A percentile compares a stretch with the other conserved stretches of the same genome.
phyloP scores from a whole-genome alignment of 1,284 basidiomycete genomes.

The Malassezia psittaci region DNA sequence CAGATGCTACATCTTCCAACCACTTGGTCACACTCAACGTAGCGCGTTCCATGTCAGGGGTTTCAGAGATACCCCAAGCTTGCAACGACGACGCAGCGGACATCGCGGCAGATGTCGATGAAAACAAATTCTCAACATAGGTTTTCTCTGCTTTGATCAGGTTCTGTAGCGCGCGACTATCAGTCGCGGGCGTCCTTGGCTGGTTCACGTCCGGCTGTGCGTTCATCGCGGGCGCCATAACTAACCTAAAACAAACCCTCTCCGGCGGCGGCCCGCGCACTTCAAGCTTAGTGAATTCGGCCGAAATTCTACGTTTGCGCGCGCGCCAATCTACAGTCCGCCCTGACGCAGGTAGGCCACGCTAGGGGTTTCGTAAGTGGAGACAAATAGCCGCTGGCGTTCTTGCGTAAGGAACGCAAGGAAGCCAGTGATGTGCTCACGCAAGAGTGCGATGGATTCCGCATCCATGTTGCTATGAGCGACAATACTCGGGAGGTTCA shows the following conservation, averaged over 20 bases:
- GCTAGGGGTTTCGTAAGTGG: constrained; percentile 63
- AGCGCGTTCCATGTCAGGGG: constrained; percentile 43
- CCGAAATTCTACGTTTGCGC: background rate
- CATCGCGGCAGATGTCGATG: constrained; percentile 22
- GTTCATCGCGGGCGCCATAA: constrained; percentile 11
- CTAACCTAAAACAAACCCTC: background rate
- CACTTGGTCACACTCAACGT: constrained; percentile 45
- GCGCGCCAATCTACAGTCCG: constrained; percentile 1
- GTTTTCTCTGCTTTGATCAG: constrained; percentile 49
- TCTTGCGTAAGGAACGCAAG: constrained; percentile 66
- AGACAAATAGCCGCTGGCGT: constrained; percentile 59
- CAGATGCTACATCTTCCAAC: constrained; percentile 42
- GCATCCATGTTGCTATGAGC: constrained; percentile 80
- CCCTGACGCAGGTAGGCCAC: constrained; percentile 62
- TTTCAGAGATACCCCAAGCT: constrained; percentile 49
- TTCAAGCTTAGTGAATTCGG: constrained; percentile 5
- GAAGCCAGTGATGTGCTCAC: constrained; percentile 82
- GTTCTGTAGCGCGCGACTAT: constrained; percentile 48
- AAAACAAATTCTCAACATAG: constrained; percentile 36
- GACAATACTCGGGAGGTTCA: constrained; percentile 63
- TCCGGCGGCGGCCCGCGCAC: background rate
- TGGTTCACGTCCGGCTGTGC: constrained; percentile 29
- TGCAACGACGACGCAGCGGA: constrained; percentile 47
- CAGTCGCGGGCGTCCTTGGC: constrained; percentile 37
- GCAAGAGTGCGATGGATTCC: constrained; percentile 69